Conservation (phyloP, 2,329 filamentous ascomycete genomes). For the Madurella mycetomatis region DNA sequence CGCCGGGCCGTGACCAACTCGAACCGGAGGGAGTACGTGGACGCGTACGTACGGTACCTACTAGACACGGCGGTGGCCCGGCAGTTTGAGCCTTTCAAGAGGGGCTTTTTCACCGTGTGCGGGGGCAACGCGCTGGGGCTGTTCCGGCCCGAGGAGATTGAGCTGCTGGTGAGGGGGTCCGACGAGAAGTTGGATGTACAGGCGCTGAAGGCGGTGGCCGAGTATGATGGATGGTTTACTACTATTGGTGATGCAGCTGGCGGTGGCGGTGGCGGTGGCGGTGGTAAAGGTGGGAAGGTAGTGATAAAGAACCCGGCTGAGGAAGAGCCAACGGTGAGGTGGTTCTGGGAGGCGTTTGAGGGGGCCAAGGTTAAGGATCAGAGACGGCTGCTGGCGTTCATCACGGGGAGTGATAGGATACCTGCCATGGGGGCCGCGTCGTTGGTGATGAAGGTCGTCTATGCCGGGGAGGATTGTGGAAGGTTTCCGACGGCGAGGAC, state of each 20-base stretch:
- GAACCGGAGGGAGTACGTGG: conserved; percentile 82
- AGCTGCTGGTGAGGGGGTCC: conserved; percentile 78
- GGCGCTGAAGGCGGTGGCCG: conserved; percentile 69
- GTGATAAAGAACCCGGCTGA: conserved; percentile 49
- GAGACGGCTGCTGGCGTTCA: conserved; percentile 74
- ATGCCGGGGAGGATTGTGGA: conserved; percentile 67
- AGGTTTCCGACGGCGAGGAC: conserved; percentile 83
- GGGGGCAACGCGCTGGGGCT: conserved; percentile 82
- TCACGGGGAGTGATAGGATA: conserved; percentile 86
- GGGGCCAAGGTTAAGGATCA: conserved; percentile 63
- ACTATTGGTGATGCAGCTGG: not conserved
- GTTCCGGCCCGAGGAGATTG: conserved; percentile 87
- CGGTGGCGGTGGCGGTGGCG: too few relatives aligned
- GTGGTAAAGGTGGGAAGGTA: conserved; percentile 32
- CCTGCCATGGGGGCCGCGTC: conserved; percentile 82
- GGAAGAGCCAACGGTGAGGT: conserved; percentile 63
- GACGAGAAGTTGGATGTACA: conserved; percentile 77
- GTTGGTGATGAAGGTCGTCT: conserved; percentile 70
- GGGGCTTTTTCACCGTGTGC: conserved; percentile 89
- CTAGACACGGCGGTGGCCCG: conserved; percentile 72
- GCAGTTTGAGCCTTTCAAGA: conserved; percentile 90
- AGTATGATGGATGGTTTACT: conserved; percentile 71
- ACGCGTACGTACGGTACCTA: conserved; percentile 74
- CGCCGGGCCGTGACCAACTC: conserved; percentile 72
- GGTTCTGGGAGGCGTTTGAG: conserved; percentile 86